Percentiles rank a stretch among this genome's conserved stretches.
These are phyloP conservation scores for Argentina anserina DNA, from an alignment of 306 rosid genomes.

Conservation along the genomic window DNA sequence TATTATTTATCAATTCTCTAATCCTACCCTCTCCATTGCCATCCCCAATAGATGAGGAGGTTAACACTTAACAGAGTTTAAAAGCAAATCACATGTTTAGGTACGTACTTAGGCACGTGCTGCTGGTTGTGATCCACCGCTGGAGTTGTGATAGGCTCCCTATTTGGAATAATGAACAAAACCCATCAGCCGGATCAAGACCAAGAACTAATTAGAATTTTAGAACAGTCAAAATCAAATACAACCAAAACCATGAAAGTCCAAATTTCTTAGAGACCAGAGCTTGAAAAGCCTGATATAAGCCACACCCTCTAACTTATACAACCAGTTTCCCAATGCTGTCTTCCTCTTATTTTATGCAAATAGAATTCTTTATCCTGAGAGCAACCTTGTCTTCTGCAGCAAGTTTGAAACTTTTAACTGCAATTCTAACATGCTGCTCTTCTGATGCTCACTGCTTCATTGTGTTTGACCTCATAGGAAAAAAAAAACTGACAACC, in stretches of 20 bases:
- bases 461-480: conserved; percentile 27
- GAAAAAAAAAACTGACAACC: background rate
- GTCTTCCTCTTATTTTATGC: background rate
- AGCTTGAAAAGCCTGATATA: background rate
- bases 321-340: background rate
- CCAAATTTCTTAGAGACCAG: background rate
- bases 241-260: conserved; percentile 11
- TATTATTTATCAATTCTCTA: too few relatives aligned
- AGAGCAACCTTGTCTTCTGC: background rate
- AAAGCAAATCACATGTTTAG: too few relatives aligned
- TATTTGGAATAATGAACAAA: background rate
- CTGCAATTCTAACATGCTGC: conserved; percentile 8
- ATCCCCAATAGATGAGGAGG: too few relatives aligned
- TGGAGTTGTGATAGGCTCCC: too few relatives aligned
- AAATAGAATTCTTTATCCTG: conserved; percentile 1
- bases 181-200: background rate
- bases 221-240: background rate
- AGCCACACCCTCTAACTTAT: background rate
- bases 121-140: too few relatives aligned
- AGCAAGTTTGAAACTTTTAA: conserved; percentile 5
- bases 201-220: background rate
- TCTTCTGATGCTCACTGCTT: conserved; percentile 1
- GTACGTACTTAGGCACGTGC: too few relatives aligned
- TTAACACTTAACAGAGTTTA: too few relatives aligned
- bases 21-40: too few relatives aligned